Percentiles rank a stretch among this genome's conserved stretches.
Conservation (phyloP, 2,329 filamentous ascomycete species). For the Verticillium longisporum region DNA sequence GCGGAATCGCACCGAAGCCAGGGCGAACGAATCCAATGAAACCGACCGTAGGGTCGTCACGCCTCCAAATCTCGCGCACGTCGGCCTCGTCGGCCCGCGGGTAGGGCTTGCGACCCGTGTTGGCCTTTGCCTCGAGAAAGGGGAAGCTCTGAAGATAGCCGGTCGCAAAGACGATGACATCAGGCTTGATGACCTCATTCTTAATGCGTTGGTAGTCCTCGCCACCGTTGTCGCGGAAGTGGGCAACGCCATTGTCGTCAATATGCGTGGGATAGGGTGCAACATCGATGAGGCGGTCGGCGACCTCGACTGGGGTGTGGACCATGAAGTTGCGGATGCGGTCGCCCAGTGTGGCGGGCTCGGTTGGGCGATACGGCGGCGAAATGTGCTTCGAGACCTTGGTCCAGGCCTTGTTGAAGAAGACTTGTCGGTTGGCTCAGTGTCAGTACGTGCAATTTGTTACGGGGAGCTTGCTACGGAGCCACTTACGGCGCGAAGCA, state of each 20-base stretch:
- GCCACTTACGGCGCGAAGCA: not conserved
- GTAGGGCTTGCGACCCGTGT: constrained; percentile 22
- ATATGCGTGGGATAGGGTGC: constrained; percentile 27
- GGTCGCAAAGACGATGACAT: constrained; percentile 27
- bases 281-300: constrained; percentile 23
- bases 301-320: constrained; percentile 18
- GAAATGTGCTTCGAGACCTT: constrained; percentile 26
- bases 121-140: constrained; percentile 19
- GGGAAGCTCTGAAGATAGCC: constrained; percentile 26
- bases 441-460: not conserved
- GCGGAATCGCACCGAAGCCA: constrained; percentile 39
- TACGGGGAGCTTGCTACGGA: not conserved
- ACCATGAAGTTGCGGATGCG: constrained; percentile 24
- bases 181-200: constrained; percentile 20
- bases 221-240: constrained; percentile 21
- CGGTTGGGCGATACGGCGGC: constrained; percentile 21
- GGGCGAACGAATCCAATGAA: constrained; percentile 43
- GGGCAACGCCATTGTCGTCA: constrained; percentile 20
- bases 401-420: constrained; percentile 26
- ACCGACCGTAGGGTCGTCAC: constrained; percentile 27
- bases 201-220: constrained; percentile 22
- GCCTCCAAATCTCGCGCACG: constrained; percentile 46
- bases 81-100: constrained; percentile 38
- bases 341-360: constrained; percentile 13
- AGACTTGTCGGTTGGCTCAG: constrained; percentile 13